Evolutionary conservation across 176 grass and related monocot genomes (phyloP).

Genomic region (Bolboschoenus planiculmis): DNA sequence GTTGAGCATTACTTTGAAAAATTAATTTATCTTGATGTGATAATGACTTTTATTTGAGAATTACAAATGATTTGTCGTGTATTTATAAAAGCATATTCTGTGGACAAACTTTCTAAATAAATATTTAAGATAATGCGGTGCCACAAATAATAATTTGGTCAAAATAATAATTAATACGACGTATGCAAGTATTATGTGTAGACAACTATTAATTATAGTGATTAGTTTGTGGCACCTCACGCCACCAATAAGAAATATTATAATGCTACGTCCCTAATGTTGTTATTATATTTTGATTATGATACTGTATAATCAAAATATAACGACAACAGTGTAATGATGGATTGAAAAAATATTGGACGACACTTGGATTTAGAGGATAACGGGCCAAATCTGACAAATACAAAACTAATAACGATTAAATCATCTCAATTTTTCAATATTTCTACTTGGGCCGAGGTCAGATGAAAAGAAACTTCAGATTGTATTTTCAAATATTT

Average conservation of each 20-base stretch:
- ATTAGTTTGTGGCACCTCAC: not conserved
- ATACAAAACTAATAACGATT: not conserved
- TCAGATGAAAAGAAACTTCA: too few relatives aligned
- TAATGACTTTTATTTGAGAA: not conserved
- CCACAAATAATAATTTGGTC: not conserved
- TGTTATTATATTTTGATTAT: not conserved
- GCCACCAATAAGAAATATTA: not conserved
- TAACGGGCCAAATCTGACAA: not conserved
- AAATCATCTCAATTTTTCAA: too few relatives aligned
- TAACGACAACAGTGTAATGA: not conserved
- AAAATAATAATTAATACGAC: not conserved
- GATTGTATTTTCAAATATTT: too few relatives aligned
- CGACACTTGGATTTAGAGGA: not conserved
- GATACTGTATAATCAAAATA: not conserved
- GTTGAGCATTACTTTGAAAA: not conserved
- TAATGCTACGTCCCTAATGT: not conserved
- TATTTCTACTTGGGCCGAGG: too few relatives aligned
- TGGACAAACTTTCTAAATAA: not conserved
- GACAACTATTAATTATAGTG: not conserved
- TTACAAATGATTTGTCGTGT: not conserved
- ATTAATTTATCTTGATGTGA: not conserved
- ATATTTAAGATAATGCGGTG: not conserved
- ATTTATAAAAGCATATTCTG: not conserved
- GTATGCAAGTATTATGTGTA: not conserved
- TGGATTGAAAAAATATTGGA: not conserved